A percentile compares a stretch with the other conserved stretches of the same genome.
Conservation (phyloP, 2,329 filamentous ascomycete species). For the Graphilbum fragrans region DNA sequence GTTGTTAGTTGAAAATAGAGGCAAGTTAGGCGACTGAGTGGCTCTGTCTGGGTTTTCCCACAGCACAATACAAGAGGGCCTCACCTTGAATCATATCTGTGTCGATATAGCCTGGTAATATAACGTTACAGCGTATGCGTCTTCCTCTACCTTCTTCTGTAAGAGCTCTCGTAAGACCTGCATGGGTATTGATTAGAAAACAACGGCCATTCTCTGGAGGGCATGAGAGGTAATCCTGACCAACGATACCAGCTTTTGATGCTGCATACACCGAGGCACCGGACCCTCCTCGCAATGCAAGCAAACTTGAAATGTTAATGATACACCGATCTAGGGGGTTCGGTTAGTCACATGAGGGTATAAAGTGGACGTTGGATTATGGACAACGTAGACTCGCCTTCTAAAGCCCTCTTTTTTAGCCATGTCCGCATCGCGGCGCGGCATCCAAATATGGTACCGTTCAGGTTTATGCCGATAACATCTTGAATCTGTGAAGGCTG, state of each 20-base stretch:
- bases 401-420: slow-evolving; percentile 2
- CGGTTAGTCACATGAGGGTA: not conserved
- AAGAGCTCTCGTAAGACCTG: slow-evolving; percentile 57
- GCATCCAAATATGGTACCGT: slow-evolving; percentile 51
- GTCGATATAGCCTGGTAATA: slow-evolving; percentile 73
- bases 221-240: slow-evolving; percentile 22
- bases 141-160: slow-evolving; percentile 47
- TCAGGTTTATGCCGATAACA: slow-evolving; percentile 60
- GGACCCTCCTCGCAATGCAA: slow-evolving; percentile 55
- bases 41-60: too few relatives aligned
- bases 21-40: too few relatives aligned
- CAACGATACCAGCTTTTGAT: slow-evolving; percentile 68
- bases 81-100: slow-evolving; percentile 69
- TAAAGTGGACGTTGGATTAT: not conserved
- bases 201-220: too few relatives aligned
- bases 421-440: slow-evolving; percentile 25
- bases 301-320: slow-evolving; percentile 69
- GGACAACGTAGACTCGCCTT: not conserved
- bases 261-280: slow-evolving; percentile 65
- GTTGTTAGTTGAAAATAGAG: too few relatives aligned
- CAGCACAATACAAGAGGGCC: too few relatives aligned
- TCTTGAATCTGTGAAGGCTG: slow-evolving; percentile 34
- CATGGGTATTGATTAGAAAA: slow-evolving; percentile 44
- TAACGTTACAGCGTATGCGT: slow-evolving; percentile 64
- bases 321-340: slow-evolving; percentile 39